Base-by-base conservation (phyloP, 2,329 filamentous ascomycete genomes). In the Botrytis deweyae region DNA sequence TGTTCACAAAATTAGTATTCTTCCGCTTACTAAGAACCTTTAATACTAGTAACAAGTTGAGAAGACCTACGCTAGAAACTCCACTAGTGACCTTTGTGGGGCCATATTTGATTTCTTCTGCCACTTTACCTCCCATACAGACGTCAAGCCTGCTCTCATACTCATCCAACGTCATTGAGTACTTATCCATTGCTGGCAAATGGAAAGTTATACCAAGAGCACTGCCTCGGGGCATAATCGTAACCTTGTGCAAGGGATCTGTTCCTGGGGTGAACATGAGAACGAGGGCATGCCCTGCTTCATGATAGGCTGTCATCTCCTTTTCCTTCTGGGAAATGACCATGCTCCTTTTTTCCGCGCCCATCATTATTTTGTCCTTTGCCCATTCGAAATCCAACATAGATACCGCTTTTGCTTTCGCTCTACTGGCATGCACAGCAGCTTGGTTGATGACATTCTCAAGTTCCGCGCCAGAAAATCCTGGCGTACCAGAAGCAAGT, bases 371-470 rank as follows among this genome's bases (percentile, higher is more conserved):
- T 84, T 96, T 96, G 85, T 99, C 96, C 84, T 97, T 98, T 73
- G 96, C 96, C 95, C 95, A 99, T 78, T 98, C 95, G 76, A 98
- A 91, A 80, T 98, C 94, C 49, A 88, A 84, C 82, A 94, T 92
- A 20, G 88, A 88, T 71, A 99, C 93, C 64, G 91, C 88, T 74
- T 86, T 86, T 58, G 92, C 88, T 84, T 95, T 96, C 78, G 93
- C 88, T 82, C 96, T 94, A 80, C 94, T 97, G n/a, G 96, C 96
- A 80, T 92, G 93, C 62, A 99, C 92, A 36, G 96, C 96, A 46
- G 96, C 96, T 81, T 98, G 93, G 83, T 99, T 99, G 81, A 97
- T 92, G 78, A 99, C 90, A 81, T 98, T 99, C 84, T 98, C 96
- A 20, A 99, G 87, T 79, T 99, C 96, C 33, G 96, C 96, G 78